These are phyloP conservation scores for Penicillium sp. DNA, from an alignment of 2,329 filamentous ascomycete species.

Conservation along the genomic window DNA sequence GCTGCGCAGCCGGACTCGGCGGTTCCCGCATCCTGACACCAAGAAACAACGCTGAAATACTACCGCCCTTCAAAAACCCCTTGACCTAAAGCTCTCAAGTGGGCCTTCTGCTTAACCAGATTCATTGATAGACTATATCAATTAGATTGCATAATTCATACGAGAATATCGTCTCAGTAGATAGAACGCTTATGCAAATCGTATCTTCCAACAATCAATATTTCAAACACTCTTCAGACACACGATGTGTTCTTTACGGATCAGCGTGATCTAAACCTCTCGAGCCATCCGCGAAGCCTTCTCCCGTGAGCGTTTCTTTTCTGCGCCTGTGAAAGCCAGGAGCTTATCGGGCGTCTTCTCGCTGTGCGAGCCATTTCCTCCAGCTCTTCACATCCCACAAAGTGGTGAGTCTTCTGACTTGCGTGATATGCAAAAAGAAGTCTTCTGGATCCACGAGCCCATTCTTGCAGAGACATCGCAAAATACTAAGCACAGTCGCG, in stretches of 20 bases:
- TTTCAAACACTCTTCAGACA: background rate
- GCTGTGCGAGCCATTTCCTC: background rate
- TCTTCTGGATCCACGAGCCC: background rate
- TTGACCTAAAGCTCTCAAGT: background rate
- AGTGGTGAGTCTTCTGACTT: background rate
- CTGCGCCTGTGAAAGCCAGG: background rate
- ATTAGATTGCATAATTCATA: background rate
- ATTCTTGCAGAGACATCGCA: background rate
- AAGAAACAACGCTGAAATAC: slow-evolving; percentile 13
- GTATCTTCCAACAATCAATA: background rate
- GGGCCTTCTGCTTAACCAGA: background rate
- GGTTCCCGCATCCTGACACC: slow-evolving; percentile 50
- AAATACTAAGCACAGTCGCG: background rate
- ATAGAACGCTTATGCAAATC: background rate
- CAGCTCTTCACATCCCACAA: background rate
- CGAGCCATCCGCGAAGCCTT: background rate
- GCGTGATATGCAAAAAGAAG: background rate
- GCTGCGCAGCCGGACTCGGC: slow-evolving; percentile 65
- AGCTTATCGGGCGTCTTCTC: background rate
- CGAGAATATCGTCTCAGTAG: background rate
- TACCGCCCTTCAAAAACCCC: background rate
- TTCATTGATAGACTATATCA: background rate
- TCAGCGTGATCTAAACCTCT: background rate
- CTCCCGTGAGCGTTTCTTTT: background rate
- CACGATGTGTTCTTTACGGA: background rate